Conservation (phyloP, 768 basidiomycete genomes). For the Suillus decipiens region DNA sequence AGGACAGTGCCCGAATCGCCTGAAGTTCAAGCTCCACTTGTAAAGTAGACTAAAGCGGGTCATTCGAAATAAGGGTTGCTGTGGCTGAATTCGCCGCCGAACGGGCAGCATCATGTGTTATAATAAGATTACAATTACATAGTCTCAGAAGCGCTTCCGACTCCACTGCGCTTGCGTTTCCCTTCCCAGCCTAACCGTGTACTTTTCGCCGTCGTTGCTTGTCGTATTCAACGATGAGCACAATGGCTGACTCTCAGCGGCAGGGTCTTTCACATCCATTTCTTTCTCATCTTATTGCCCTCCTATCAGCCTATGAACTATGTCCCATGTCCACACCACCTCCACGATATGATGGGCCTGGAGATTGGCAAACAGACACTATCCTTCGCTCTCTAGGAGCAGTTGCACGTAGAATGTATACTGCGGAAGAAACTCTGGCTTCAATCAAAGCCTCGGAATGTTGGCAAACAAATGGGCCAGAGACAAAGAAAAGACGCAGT, state of each 20-base stretch:
- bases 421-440: constrained; percentile 50
- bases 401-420: constrained; percentile 55
- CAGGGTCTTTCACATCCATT: constrained; percentile 39
- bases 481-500: constrained; percentile 47
- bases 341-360: constrained; percentile 56
- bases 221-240: constrained; percentile 35
- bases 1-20: not conserved
- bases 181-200: not conserved
- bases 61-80: constrained; percentile 7
- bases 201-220: constrained; percentile 11
- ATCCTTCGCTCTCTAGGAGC: constrained; percentile 53
- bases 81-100: constrained; percentile 2
- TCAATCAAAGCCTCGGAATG: constrained; percentile 41
- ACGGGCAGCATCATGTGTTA: constrained; percentile 1
- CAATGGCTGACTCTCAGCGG: constrained; percentile 26
- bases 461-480: constrained; percentile 37
- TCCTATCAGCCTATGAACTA: constrained; percentile 61
- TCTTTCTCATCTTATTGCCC: constrained; percentile 54
- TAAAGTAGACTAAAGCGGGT: not conserved
- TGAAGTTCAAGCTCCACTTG: constrained; percentile 9
- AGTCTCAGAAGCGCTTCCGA: constrained; percentile 6
- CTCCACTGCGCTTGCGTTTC: constrained; percentile 1
- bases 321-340: constrained; percentile 51
- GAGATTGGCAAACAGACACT: constrained; percentile 59
- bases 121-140: constrained; percentile 13